Conservation (phyloP, 2,329 filamentous ascomycete species). For the Lasiodiplodia hormozganensis region DNA sequence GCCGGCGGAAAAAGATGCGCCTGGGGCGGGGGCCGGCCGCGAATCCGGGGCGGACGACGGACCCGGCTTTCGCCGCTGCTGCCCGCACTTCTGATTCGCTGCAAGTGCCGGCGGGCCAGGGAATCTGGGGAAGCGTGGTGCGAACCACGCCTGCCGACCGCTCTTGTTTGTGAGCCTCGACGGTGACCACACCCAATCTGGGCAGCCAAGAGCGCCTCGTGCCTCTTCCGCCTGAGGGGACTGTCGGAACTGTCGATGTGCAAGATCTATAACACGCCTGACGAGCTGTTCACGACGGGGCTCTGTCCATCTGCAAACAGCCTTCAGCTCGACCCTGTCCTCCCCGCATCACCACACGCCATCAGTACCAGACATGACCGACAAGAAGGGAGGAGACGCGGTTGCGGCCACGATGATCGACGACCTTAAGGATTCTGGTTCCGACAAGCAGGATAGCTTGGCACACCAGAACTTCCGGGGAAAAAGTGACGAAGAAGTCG, state of each 20-base stretch:
- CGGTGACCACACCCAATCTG: conserved; percentile 2
- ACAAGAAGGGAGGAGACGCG: conserved; percentile 10
- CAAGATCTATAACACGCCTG: conserved; percentile 13
- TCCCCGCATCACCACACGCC: not conserved
- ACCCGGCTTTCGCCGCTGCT: conserved; percentile 15
- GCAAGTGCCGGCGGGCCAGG: conserved; percentile 12
- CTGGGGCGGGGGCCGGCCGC: not conserved
- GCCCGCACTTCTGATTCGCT: conserved; percentile 20
- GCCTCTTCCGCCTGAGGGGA: not conserved
- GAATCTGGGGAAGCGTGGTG: conserved; percentile 20
- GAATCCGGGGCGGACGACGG: not conserved
- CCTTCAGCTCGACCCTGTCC: not conserved
- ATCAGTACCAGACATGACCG: conserved; percentile 6
- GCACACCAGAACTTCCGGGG: conserved; percentile 9
- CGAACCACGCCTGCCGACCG: not conserved
- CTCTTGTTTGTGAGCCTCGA: conserved; percentile 2
- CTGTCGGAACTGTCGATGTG: conserved; percentile 3
- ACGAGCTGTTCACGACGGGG: not conserved
- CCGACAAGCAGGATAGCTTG: not conserved
- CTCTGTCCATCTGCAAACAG: not conserved
- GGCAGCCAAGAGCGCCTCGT: not conserved
- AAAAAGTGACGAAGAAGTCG: conserved; percentile 7
- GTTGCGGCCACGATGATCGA: conserved; percentile 24
- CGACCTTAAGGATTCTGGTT: conserved; percentile 6
- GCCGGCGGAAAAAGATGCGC: conserved; percentile 14